Evolutionary conservation across 768 basidiomycete genomes (phyloP).

Genomic region (Suillus plorans): DNA sequence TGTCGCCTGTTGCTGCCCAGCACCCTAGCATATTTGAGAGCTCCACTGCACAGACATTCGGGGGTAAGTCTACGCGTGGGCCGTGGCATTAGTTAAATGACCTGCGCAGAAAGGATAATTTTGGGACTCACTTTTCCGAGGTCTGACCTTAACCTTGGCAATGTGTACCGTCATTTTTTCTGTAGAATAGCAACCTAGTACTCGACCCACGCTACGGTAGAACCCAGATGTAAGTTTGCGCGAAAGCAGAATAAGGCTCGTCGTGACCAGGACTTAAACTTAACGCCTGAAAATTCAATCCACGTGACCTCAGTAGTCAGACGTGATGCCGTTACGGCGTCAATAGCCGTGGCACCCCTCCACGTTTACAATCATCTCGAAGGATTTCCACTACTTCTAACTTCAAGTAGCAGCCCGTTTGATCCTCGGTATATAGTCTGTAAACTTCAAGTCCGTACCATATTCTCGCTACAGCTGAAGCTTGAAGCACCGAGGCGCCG

Average conservation of each 20-base stretch:
- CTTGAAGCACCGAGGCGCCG: background rate
- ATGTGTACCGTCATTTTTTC: constrained; percentile 62
- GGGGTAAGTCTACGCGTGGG: constrained; percentile 14
- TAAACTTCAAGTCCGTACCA: background rate
- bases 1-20: constrained; percentile 76
- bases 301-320: background rate
- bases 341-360: background rate
- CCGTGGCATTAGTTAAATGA: constrained; percentile 13
- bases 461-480: background rate
- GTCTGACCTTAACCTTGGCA: constrained; percentile 77
- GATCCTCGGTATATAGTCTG: background rate
- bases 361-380: background rate
- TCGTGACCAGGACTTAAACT: background rate
- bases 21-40: constrained; percentile 81
- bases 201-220: background rate
- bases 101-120: constrained; percentile 1
- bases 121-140: constrained; percentile 60
- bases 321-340: background rate
- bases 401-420: background rate
- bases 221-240: background rate
- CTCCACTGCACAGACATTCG: constrained; percentile 63
- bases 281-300: background rate
- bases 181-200: background rate
- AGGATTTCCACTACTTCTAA: background rate
- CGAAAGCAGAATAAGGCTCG: background rate